Evolutionary conservation across 2,329 filamentous ascomycete genomes (phyloP).

Genomic region (Trichoderma brevicompactum): DNA sequence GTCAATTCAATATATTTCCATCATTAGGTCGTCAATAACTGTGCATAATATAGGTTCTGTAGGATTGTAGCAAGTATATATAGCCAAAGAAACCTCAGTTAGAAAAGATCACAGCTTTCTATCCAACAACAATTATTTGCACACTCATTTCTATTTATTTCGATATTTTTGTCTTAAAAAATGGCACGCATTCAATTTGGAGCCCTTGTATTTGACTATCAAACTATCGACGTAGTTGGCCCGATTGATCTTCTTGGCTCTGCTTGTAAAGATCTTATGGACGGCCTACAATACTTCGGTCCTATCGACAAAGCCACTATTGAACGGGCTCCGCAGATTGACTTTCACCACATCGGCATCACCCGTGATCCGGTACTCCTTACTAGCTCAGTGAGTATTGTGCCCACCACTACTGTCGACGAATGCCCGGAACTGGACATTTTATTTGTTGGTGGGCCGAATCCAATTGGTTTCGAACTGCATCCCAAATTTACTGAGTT

Average conservation of each 20-base stretch:
- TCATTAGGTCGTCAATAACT: no score
- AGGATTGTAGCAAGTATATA: not conserved
- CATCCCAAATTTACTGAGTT: constrained; percentile 39
- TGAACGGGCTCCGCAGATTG: constrained; percentile 37
- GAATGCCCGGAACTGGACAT: constrained; percentile 45
- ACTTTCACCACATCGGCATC: constrained; percentile 44
- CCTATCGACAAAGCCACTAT: constrained; percentile 34
- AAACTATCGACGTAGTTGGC: constrained; percentile 42
- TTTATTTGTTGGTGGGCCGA: constrained; percentile 44
- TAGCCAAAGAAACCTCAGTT: not conserved
- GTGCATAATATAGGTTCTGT: no score
- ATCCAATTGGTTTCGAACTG: constrained; percentile 37
- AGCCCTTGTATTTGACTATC: constrained; percentile 39
- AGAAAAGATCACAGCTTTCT: not conserved
- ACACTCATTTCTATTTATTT: no score
- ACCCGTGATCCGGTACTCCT: constrained; percentile 38
- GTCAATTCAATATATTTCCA: not conserved
- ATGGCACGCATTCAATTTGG: constrained; percentile 38
- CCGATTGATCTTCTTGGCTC: constrained; percentile 41
- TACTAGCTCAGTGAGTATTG: constrained; percentile 31
- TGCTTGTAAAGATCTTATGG: constrained; percentile 32
- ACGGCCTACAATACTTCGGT: constrained; percentile 22
- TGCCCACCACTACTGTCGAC: constrained; percentile 41
- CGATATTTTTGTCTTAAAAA: not conserved
- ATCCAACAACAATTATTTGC: no score